Conservation (phyloP, 2,329 filamentous ascomycete genomes). For the Fusarium clavum region DNA sequence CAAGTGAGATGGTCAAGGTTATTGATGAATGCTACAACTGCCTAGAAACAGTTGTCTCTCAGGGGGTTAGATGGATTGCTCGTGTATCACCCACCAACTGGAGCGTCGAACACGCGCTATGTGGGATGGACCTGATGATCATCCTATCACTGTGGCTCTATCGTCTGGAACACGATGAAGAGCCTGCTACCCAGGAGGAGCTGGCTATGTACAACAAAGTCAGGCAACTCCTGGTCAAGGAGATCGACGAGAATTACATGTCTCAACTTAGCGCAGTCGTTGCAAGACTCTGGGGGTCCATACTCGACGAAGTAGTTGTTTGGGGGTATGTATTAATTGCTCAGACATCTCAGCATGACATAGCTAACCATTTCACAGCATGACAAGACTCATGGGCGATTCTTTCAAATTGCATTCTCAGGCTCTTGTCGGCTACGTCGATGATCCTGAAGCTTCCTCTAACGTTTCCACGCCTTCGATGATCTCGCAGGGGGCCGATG, state of each 20-base stretch:
- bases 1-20: slow-evolving; percentile 97
- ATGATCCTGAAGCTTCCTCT: slow-evolving; percentile 78
- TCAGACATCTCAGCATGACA: not conserved
- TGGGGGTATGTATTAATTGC: slow-evolving; percentile 83
- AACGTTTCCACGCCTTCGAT: slow-evolving; percentile 77
- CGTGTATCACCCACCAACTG: slow-evolving; percentile 97
- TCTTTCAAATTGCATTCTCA: slow-evolving; percentile 97
- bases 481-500: slow-evolving; percentile 77
- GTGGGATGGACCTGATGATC: slow-evolving; percentile 96
- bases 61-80: slow-evolving; percentile 98
- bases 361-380: slow-evolving; percentile 62
- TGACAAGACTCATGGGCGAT: slow-evolving; percentile 96
- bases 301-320: slow-evolving; percentile 98
- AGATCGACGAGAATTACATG: slow-evolving; percentile 83
- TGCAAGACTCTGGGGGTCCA: slow-evolving; percentile 94
- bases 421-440: slow-evolving; percentile 93
- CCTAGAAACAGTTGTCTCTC: slow-evolving; percentile 93
- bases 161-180: slow-evolving; percentile 98
- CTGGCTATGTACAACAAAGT: slow-evolving; percentile 92
- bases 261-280: slow-evolving; percentile 94
- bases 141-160: slow-evolving; percentile 98
- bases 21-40: slow-evolving; percentile 98
- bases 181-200: slow-evolving; percentile 87
- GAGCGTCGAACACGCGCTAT: slow-evolving; percentile 98
- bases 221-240: slow-evolving; percentile 89